Conservation (phyloP, 1,284 basidiomycete genomes). For the Laetiporus sulphureus region DNA sequence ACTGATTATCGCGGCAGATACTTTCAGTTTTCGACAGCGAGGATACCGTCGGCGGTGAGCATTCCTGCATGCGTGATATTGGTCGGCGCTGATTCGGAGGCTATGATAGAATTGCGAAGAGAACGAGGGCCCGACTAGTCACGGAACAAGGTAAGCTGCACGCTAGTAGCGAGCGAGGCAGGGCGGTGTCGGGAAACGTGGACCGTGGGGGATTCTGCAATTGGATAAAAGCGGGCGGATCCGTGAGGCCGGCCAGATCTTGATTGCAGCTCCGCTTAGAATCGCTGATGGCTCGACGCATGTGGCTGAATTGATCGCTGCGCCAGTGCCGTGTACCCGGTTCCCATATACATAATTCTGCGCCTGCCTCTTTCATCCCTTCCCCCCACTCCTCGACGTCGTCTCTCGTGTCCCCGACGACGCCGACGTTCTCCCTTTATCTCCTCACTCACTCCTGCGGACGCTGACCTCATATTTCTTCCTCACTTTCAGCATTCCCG, state of each 20-base stretch:
- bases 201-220: constrained; percentile 36
- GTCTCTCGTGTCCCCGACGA: too few species aligned
- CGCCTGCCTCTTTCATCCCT: constrained; percentile 27
- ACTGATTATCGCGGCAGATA: constrained; percentile 5
- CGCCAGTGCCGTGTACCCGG: too few species aligned
- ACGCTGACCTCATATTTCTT: constrained; percentile 25
- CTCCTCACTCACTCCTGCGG: constrained; percentile 21
- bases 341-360: constrained; percentile 30
- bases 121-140: too few species aligned
- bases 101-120: too few species aligned
- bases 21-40: constrained; percentile 1
- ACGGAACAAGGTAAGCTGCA: too few species aligned
- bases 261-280: too few species aligned
- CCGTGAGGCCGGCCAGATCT: neutral
- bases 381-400: constrained; percentile 25
- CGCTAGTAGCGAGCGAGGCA: too few species aligned
- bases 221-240: constrained; percentile 8
- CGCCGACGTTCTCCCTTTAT: constrained; percentile 24
- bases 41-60: constrained; percentile 6
- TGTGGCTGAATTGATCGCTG: too few species aligned
- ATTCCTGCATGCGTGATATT: too few species aligned
- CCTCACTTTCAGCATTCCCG: constrained; percentile 23
- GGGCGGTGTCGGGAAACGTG: constrained; percentile 53
- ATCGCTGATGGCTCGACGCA: too few species aligned
- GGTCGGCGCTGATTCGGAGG: too few species aligned